phyloP scores from a whole-genome alignment of 257 asterid species.

The Solanum medicagineum region DNA sequence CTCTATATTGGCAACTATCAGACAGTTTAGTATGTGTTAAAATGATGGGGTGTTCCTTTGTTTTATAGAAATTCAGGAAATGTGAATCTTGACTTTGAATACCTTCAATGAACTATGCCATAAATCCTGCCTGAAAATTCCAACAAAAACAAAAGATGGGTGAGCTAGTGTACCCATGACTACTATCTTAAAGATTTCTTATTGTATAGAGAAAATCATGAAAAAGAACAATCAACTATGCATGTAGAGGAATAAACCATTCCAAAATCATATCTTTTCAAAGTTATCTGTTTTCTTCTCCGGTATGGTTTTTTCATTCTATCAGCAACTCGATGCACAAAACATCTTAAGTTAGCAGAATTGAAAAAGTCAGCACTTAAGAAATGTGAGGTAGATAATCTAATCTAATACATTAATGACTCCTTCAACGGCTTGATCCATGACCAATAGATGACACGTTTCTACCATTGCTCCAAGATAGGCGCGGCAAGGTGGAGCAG shows the following conservation, averaged over 20 bases:
- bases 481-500: too few species aligned
- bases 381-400: not conserved
- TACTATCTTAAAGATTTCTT: not conserved
- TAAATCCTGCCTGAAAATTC: not conserved
- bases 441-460: too few species aligned
- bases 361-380: not conserved
- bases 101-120: not conserved
- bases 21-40: not conserved
- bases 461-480: too few species aligned
- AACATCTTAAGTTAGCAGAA: not conserved
- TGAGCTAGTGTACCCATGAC: not conserved
- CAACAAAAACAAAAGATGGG: not conserved
- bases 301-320: too few species aligned
- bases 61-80: not conserved
- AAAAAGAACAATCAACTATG: not conserved
- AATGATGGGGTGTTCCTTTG: not conserved
- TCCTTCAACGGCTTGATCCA: not conserved
- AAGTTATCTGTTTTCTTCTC: not conserved
- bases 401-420: not conserved
- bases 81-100: not conserved
- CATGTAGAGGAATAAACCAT: not conserved
- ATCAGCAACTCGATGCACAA: not conserved
- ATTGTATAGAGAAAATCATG: not conserved
- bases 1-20: not conserved
- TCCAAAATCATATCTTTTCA: not conserved